phyloP scores from a whole-genome alignment of 2,329 filamentous ascomycete species.

The Westerdykella ornata region DNA sequence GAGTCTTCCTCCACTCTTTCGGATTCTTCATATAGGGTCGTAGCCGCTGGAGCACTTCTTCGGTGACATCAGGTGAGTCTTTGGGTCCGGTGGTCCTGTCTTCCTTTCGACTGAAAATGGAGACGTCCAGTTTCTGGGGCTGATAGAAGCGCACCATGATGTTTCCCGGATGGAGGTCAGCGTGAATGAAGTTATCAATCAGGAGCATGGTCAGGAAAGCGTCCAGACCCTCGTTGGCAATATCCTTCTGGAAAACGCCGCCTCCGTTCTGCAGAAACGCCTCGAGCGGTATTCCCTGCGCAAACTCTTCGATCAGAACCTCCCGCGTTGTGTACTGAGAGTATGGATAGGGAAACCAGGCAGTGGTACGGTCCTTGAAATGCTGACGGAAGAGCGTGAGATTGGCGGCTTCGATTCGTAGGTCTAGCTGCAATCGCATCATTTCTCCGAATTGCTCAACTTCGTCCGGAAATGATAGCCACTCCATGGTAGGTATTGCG shows the following conservation, averaged over 20 bases:
- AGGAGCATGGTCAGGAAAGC: conserved; percentile 95
- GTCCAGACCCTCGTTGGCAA: conserved; percentile 89
- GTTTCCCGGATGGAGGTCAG: conserved; percentile 92
- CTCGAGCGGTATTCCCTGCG: conserved; percentile 83
- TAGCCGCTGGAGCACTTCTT: conserved; percentile 74
- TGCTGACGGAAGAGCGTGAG: conserved; percentile 80
- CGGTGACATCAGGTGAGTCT: conserved; percentile 68
- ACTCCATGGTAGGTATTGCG: conserved; percentile 86
- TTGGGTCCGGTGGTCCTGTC: conserved; percentile 34
- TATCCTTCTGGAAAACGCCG: conserved; percentile 86
- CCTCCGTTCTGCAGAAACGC: conserved; percentile 88
- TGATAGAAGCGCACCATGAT: conserved; percentile 99
- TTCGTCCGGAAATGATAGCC: conserved; percentile 92
- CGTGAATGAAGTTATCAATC: conserved; percentile 95
- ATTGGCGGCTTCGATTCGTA: conserved; percentile 91
- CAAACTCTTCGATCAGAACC: conserved; percentile 91
- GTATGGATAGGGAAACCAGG: conserved; percentile 96
- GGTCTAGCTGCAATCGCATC: conserved; percentile 96
- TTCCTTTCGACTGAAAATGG: conserved; percentile 42
- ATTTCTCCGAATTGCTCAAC: conserved; percentile 92
- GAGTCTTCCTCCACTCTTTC: conserved; percentile 64
- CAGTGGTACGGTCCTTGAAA: conserved; percentile 81
- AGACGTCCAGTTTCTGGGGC: conserved; percentile 63
- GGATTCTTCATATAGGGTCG: conserved; percentile 64
- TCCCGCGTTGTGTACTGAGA: conserved; percentile 85